Evolutionary conservation across 768 basidiomycete species (phyloP).

Genomic region (Mycena vitilis): DNA sequence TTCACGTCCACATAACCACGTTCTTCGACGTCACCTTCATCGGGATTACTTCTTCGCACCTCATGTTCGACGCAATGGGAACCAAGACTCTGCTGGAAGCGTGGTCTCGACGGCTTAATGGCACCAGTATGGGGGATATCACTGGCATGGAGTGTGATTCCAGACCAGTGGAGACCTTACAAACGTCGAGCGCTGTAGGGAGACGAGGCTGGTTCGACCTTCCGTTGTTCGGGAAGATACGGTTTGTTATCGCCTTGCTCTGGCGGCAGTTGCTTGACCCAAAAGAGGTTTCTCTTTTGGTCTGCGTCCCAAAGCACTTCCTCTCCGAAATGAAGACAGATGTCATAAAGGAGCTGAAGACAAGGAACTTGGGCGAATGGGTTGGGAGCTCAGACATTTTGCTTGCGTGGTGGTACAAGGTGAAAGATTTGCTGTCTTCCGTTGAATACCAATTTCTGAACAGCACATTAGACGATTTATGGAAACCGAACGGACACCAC

Average conservation of each 20-base stretch:
- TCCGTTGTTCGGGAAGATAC: neutral
- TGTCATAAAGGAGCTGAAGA: constrained; percentile 18
- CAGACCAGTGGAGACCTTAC: constrained; percentile 16
- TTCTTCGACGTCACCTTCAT: constrained; percentile 24
- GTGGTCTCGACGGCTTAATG: constrained; percentile 22
- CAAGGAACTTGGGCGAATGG: constrained; percentile 10
- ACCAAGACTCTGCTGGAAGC: constrained; percentile 14
- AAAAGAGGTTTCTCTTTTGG: neutral
- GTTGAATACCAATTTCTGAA: no score
- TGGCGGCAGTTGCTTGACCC: constrained; percentile 18
- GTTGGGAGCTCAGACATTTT: constrained; percentile 27
- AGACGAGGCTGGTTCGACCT: constrained; percentile 16
- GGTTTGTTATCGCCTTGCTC: neutral
- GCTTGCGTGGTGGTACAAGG: constrained; percentile 24
- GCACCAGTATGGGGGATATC: constrained; percentile 16
- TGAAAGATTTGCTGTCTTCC: constrained; percentile 5
- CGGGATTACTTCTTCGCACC: constrained; percentile 13
- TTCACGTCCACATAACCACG: constrained; percentile 22
- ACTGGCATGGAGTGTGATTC: constrained; percentile 20
- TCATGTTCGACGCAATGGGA: constrained; percentile 14
- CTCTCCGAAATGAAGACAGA: constrained; percentile 11
- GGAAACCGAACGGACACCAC: constrained; percentile 6
- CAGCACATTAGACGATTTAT: neutral
- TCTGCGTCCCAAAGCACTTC: constrained; percentile 23
- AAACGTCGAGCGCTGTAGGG: constrained; percentile 1